phyloP scores from a whole-genome alignment of 768 basidiomycete species.

The Lactifluus pinguis region DNA sequence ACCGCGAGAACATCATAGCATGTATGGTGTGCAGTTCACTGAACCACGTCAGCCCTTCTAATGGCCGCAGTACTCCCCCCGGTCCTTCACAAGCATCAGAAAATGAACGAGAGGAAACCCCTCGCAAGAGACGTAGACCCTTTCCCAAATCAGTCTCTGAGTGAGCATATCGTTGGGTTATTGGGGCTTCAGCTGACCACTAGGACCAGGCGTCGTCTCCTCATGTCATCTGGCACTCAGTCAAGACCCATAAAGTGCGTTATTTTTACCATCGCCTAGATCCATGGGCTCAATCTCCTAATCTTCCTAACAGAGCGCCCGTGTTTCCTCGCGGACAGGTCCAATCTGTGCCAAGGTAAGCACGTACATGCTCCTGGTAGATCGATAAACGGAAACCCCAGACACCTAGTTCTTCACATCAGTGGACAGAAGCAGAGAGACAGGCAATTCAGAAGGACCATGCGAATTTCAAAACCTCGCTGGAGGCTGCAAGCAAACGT shows the following conservation, averaged over 20 bases:
- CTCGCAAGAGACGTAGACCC: conserved; percentile 8
- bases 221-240: neutral
- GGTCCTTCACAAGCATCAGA: neutral
- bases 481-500: neutral
- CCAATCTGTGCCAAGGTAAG: neutral
- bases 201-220: neutral
- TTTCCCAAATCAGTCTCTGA: neutral
- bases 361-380: neutral
- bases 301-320: neutral
- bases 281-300: neutral
- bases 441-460: conserved; percentile 5
- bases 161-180: neutral
- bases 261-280: neutral
- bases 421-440: conserved; percentile 2
- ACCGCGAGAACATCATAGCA: neutral
- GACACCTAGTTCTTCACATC: neutral
- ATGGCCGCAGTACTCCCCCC: neutral
- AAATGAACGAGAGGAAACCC: neutral
- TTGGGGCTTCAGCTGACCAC: neutral
- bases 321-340: neutral
- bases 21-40: neutral
- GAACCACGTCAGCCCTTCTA: neutral
- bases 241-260: neutral
- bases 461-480: conserved; percentile 1
- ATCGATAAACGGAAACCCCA: neutral